Evolutionary conservation across 2,329 filamentous ascomycete species (phyloP).

Genomic region (Aurifilum marmelostoma): DNA sequence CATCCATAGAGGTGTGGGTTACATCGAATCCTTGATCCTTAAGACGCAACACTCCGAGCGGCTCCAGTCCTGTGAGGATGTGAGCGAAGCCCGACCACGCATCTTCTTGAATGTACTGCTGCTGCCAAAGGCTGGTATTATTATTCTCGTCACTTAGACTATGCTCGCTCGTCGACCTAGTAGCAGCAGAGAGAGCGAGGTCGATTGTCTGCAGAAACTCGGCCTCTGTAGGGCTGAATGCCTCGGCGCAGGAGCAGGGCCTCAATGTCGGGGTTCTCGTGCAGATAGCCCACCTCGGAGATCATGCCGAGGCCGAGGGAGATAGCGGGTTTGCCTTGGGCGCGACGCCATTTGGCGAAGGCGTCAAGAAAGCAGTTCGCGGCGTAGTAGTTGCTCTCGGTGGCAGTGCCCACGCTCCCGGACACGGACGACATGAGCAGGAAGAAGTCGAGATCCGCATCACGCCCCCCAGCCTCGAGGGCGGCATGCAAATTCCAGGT

Average conservation of each 20-base stretch:
- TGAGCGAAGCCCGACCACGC: not conserved
- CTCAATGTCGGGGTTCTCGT: slow-evolving; percentile 43
- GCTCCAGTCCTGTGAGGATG: not conserved
- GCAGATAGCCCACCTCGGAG: slow-evolving; percentile 35
- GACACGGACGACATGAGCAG: slow-evolving; percentile 36
- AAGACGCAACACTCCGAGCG: not conserved
- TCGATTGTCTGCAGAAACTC: slow-evolving; percentile 39
- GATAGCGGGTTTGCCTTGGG: slow-evolving; percentile 38
- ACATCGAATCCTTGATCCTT: slow-evolving; percentile 31
- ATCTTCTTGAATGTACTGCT: not conserved
- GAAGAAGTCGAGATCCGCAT: not conserved
- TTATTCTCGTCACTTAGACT: not conserved
- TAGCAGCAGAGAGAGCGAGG: slow-evolving; percentile 31
- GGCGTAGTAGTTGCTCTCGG: slow-evolving; percentile 41
- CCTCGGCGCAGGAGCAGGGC: slow-evolving; percentile 40
- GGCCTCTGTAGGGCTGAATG: slow-evolving; percentile 39
- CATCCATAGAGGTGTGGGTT: slow-evolving; percentile 19
- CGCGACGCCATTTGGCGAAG: slow-evolving; percentile 39
- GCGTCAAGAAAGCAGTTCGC: slow-evolving; percentile 42
- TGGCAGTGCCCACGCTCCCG: slow-evolving; percentile 31
- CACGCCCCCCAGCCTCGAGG: not conserved
- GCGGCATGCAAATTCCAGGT: not conserved
- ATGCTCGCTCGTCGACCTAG: no score
- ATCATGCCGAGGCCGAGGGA: slow-evolving; percentile 43
- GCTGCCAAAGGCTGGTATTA: not conserved